These are phyloP conservation scores for Oryza australiensis DNA, from an alignment of 176 grass and related monocot genomes.

Conservation along the genomic window DNA sequence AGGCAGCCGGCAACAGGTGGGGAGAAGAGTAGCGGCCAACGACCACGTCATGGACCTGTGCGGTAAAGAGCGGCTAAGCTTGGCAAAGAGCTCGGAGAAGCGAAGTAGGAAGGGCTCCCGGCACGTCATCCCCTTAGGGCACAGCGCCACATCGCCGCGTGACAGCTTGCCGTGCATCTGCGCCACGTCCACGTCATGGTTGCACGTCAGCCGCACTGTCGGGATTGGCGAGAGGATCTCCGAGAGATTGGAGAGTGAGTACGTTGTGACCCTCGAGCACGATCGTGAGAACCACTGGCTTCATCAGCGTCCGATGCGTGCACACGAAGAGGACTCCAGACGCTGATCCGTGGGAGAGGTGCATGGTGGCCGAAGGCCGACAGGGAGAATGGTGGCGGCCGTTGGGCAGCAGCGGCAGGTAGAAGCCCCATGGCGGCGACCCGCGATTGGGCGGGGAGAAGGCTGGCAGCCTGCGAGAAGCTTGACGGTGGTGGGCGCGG, in stretches of 20 bases:
- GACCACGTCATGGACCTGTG: too few species aligned
- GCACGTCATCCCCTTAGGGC: constrained; percentile 88
- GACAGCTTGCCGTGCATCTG: too few species aligned
- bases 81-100: constrained; percentile 90
- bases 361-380: too few species aligned
- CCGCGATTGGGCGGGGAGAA: too few species aligned
- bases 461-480: too few species aligned
- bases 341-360: too few species aligned
- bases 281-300: constrained; percentile 60
- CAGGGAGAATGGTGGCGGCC: too few species aligned
- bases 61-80: constrained; percentile 57
- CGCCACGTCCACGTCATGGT: constrained; percentile 46
- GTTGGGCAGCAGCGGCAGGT: too few species aligned
- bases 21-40: too few species aligned
- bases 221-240: constrained; percentile 71
- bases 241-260: constrained; percentile 76
- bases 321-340: constrained; percentile 81
- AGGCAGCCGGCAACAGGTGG: too few species aligned
- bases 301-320: constrained; percentile 85
- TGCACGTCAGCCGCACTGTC: constrained; percentile 53
- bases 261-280: constrained; percentile 54
- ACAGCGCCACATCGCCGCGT: constrained; percentile 73
- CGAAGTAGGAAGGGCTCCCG: constrained; percentile 85
- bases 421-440: too few species aligned
- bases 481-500: too few species aligned